These are phyloP conservation scores for Jacaranda copaia DNA, from an alignment of 257 asterid species.

Conservation along the genomic window DNA sequence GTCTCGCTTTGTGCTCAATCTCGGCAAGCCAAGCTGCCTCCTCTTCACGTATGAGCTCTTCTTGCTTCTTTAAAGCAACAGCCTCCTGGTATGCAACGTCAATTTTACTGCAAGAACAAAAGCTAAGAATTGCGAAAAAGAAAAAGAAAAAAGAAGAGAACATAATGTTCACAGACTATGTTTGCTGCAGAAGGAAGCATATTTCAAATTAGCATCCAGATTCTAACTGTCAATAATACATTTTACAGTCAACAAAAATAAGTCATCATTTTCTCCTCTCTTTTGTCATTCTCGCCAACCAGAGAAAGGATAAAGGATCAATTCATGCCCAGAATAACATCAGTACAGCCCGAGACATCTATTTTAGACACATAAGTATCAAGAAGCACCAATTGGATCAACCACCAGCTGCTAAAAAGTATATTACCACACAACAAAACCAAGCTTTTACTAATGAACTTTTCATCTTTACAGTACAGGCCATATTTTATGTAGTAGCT, in stretches of 20 bases:
- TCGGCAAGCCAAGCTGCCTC: constrained; percentile 91
- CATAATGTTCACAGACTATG: neutral
- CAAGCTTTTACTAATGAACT: too few relatives aligned
- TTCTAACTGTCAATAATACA: neutral
- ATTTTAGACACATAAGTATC: too few relatives aligned
- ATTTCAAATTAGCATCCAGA: neutral
- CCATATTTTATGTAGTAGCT: neutral
- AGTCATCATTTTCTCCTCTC: too few relatives aligned
- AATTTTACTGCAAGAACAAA: constrained; percentile 65
- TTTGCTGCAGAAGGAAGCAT: too few relatives aligned
- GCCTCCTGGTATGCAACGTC: constrained; percentile 93
- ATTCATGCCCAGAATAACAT: too few relatives aligned
- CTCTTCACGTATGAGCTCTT: constrained; percentile 95
- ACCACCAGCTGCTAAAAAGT: too few relatives aligned
- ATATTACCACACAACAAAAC: too few relatives aligned
- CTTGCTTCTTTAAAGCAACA: constrained; percentile 89
- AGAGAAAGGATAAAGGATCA: too few relatives aligned
- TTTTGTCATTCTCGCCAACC: too few relatives aligned
- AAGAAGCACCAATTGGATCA: too few relatives aligned
- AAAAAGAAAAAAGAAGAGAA: neutral
- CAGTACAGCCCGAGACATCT: too few relatives aligned
- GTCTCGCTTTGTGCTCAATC: constrained; percentile 76
- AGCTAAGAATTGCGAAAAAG: neutral
- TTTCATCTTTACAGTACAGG: too few relatives aligned
- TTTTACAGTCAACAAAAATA: neutral